These are phyloP conservation scores for Thyridium curvatum DNA, from an alignment of 2,329 filamentous ascomycete species.

Conservation along the genomic window DNA sequence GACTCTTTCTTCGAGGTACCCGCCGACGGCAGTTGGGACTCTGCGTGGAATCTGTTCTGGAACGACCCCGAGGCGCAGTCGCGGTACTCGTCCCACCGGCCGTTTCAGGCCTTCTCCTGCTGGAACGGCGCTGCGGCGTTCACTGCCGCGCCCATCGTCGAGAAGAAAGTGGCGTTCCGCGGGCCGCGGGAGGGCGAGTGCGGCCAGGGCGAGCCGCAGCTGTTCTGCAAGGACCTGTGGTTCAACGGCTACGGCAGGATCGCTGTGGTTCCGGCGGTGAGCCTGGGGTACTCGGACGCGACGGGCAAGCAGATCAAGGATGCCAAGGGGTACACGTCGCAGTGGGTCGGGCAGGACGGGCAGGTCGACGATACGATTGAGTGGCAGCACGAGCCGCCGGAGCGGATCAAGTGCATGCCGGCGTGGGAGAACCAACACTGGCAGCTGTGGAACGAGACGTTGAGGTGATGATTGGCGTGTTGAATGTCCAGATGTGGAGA, in stretches of 20 bases:
- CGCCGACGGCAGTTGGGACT: conserved; percentile 39
- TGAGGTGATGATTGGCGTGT: background rate
- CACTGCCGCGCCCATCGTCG: conserved; percentile 37
- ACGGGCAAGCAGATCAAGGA: conserved; percentile 37
- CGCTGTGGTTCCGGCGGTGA: conserved; percentile 49
- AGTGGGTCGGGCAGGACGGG: conserved; percentile 20
- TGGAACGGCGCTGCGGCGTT: conserved; percentile 53
- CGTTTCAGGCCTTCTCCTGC: conserved; percentile 55
- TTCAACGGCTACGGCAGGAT: conserved; percentile 40
- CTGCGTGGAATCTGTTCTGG: conserved; percentile 46
- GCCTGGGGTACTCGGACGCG: conserved; percentile 46
- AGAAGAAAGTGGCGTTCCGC: conserved; percentile 38
- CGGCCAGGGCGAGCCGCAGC: conserved; percentile 44
- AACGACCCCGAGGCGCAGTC: conserved; percentile 30
- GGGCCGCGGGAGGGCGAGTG: conserved; percentile 35
- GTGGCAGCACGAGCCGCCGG: conserved; percentile 37
- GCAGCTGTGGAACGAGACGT: conserved; percentile 31
- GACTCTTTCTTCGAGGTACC: conserved; percentile 51
- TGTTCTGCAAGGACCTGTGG: conserved; percentile 55
- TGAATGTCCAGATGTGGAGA: too few species aligned
- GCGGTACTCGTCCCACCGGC: conserved; percentile 27
- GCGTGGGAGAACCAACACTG: conserved; percentile 32
- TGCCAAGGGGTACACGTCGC: conserved; percentile 40
- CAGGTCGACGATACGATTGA: conserved; percentile 24
- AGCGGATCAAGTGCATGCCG: conserved; percentile 41